Percentiles rank a stretch among this genome's conserved stretches.
phyloP scores from a whole-genome alignment of 129 eudicot species.

The carrot (Daucus carota) region DH1_v3.0 NC_030382.2:58657001-58657500 shows the following conservation, averaged over 20 bases:
- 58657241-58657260: background rate
- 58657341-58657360: no score
- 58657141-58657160: slow-evolving; percentile 15
- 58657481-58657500: no score
- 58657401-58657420: no score
- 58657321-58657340: no score
- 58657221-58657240: background rate
- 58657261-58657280: slow-evolving; percentile 6
- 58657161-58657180: background rate
- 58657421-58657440: no score
- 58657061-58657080: background rate
- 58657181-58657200: slow-evolving; percentile 9
- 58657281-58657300: background rate
- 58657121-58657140: slow-evolving; percentile 15
- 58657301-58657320: no score
- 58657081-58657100: background rate
- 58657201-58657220: background rate
- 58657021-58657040: slow-evolving; percentile 11
- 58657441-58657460: no score
- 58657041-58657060: slow-evolving; percentile 18
- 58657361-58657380: no score
- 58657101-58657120: background rate
- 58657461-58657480: no score
- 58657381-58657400: no score
- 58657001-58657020: slow-evolving; percentile 12